A percentile compares a stretch with the other conserved stretches of the same genome.
These are phyloP conservation scores for Aspergillus thermomutatus DNA, from an alignment of 2,329 filamentous ascomycete genomes.

Conservation along the genomic window DNA sequence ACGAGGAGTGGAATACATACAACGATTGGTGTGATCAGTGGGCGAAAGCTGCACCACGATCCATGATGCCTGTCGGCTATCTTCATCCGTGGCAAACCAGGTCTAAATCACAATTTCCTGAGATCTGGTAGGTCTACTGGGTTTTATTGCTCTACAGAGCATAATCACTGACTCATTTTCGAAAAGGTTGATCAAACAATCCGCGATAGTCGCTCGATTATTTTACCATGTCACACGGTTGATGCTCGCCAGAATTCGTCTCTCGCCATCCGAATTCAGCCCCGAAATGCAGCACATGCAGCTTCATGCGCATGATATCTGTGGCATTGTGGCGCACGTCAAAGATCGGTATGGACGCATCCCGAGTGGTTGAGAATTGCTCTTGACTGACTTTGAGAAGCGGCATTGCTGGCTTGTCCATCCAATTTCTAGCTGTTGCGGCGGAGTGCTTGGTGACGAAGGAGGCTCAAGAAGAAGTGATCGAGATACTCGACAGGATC, in stretches of 20 bases:
- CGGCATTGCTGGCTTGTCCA: conserved; percentile 73
- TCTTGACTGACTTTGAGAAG: conserved; percentile 26
- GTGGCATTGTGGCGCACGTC: conserved; percentile 82
- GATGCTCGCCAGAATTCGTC: conserved; percentile 75
- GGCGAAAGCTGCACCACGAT: conserved; percentile 73
- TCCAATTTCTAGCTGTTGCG: conserved; percentile 75
- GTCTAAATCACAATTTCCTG: conserved; percentile 74
- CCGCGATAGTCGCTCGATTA: conserved; percentile 75
- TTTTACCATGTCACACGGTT: conserved; percentile 88
- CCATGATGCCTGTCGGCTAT: conserved; percentile 84
- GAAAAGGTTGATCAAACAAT: conserved; percentile 72
- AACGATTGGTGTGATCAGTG: conserved; percentile 79
- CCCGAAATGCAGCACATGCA: conserved; percentile 69
- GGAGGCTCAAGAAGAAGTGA: conserved; percentile 75
- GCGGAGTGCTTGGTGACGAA: conserved; percentile 67
- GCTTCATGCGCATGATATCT: conserved; percentile 78
- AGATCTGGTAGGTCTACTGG: conserved; percentile 65
- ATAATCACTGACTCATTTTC: conserved; percentile 4
- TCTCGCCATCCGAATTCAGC: conserved; percentile 57
- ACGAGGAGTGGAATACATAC: conserved; percentile 74
- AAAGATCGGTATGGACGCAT: conserved; percentile 60
- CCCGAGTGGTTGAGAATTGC: neutral
- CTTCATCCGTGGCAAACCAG: conserved; percentile 65
- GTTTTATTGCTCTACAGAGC: neutral
- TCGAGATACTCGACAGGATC: conserved; percentile 73